Conservation (phyloP, 2,329 filamentous ascomycete species). For the Raffaelea deltoideospora region DNA sequence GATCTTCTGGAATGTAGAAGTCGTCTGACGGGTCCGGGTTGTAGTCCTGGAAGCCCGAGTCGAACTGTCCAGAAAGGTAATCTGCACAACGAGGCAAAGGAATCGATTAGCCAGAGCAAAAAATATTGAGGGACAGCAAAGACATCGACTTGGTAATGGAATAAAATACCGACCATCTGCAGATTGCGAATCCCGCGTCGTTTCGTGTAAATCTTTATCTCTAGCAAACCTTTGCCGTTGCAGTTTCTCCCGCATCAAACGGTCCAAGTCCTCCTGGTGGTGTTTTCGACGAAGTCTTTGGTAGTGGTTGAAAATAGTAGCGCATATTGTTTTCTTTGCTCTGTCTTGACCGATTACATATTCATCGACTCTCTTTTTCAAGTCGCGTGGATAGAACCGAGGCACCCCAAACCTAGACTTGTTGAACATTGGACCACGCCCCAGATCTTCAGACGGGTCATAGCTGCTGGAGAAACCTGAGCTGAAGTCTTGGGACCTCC, state of each 20-base stretch:
- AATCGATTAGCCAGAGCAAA: constrained; percentile 11
- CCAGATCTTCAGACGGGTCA: constrained; percentile 36
- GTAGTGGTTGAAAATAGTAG: constrained; percentile 94
- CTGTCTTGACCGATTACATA: constrained; percentile 94
- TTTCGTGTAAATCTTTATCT: constrained; percentile 44
- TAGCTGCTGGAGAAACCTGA: constrained; percentile 45
- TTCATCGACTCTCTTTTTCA: constrained; percentile 86
- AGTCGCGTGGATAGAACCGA: constrained; percentile 47
- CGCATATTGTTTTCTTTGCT: constrained; percentile 84
- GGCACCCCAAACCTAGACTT: constrained; percentile 43
- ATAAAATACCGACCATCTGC: constrained; percentile 64
- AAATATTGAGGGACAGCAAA: too few species aligned
- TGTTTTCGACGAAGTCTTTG: constrained; percentile 68
- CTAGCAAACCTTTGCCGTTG: constrained; percentile 56
- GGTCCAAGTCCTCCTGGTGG: constrained; percentile 57
- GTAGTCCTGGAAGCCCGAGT: too few species aligned
- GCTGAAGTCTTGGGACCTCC: constrained; percentile 34
- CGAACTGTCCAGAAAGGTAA: constrained; percentile 1
- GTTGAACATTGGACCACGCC: constrained; percentile 44
- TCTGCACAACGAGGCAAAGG: constrained; percentile 18
- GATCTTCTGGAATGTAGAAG: constrained; percentile 34
- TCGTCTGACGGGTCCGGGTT: constrained; percentile 20
- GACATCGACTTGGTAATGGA: too few species aligned
- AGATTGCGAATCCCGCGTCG: constrained; percentile 48
- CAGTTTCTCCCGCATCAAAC: constrained; percentile 43